A percentile compares a stretch with the other conserved stretches of the same genome.
phyloP scores from a whole-genome alignment of 116 monocot species.

The Papilionanthe hybrid region DNA sequence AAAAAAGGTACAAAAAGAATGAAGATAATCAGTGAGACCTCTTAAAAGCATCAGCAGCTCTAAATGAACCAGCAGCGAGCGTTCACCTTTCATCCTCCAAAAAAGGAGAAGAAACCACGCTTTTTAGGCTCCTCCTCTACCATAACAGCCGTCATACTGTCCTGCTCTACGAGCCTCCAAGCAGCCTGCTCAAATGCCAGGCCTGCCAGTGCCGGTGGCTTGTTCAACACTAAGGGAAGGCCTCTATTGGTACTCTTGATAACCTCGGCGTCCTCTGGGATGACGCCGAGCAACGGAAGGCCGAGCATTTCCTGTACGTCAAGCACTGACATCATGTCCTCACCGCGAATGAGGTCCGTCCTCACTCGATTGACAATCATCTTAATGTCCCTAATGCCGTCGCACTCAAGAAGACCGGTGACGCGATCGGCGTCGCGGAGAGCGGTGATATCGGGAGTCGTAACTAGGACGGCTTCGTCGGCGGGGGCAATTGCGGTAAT shows the following conservation, averaged over 20 bases:
- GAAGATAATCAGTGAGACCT: neutral
- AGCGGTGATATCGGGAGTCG: slow-evolving; percentile 94
- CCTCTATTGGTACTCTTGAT: slow-evolving; percentile 93
- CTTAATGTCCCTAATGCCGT: slow-evolving; percentile 90
- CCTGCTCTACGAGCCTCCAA: slow-evolving; percentile 94
- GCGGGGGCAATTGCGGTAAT: slow-evolving; percentile 94
- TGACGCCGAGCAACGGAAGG: slow-evolving; percentile 70
- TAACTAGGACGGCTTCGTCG: slow-evolving; percentile 85
- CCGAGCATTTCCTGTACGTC: slow-evolving; percentile 99
- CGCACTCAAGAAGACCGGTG: slow-evolving; percentile 86
- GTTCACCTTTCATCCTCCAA: slow-evolving; percentile 41
- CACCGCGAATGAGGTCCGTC: slow-evolving; percentile 70
- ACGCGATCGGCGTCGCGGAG: slow-evolving; percentile 91
- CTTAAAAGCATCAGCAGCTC: neutral
- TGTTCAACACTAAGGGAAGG: slow-evolving; percentile 69
- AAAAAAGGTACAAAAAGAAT: neutral
- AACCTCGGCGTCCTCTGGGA: slow-evolving; percentile 93
- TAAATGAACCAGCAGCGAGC: neutral
- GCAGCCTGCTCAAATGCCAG: slow-evolving; percentile 95
- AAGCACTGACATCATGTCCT: slow-evolving; percentile 97
- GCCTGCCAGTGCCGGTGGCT: slow-evolving; percentile 73
- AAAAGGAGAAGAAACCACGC: slow-evolving; percentile 87
- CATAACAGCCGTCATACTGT: slow-evolving; percentile 83
- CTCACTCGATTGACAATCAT: slow-evolving; percentile 90
- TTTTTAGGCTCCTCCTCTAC: slow-evolving; percentile 85